These are phyloP conservation scores for Colletotrichum neosansevieriae DNA, from an alignment of 2,329 filamentous ascomycete species.

Conservation along the genomic window DNA sequence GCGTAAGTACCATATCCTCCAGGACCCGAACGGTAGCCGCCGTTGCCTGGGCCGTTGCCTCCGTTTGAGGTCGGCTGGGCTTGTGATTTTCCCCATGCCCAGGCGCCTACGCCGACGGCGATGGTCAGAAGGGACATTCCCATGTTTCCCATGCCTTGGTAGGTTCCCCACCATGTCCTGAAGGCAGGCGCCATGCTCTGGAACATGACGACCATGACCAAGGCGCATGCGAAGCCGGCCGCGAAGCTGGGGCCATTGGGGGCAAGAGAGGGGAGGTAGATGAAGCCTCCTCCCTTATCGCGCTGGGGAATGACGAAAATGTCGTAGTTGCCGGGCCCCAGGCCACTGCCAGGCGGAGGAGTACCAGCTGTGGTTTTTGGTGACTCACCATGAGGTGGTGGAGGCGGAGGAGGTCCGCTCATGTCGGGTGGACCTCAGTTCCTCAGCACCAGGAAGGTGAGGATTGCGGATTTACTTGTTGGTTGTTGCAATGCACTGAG, in stretches of 20 bases:
- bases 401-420: conserved; percentile 80
- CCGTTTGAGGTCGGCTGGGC: conserved; percentile 48
- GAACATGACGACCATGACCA: conserved; percentile 80
- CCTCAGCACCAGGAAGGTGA: conserved; percentile 22
- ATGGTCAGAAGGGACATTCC: conserved; percentile 79
- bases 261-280: conserved; percentile 92
- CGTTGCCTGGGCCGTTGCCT: conserved; percentile 28
- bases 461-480: background rate
- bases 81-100: conserved; percentile 62
- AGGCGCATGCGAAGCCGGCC: conserved; percentile 83
- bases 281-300: conserved; percentile 87
- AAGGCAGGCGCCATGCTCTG: conserved; percentile 79
- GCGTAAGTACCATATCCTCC: conserved; percentile 34
- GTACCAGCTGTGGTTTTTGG: conserved; percentile 74
- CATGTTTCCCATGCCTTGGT: conserved; percentile 78
- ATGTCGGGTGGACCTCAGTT: conserved; percentile 49
- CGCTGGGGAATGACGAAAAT: conserved; percentile 97
- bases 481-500: conserved; percentile 6
- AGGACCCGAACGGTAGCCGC: conserved; percentile 29
- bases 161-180: conserved; percentile 77
- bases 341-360: conserved; percentile 61
- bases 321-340: conserved; percentile 93
- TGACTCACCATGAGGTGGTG: conserved; percentile 86
- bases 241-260: conserved; percentile 92
- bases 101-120: conserved; percentile 81